A percentile compares a stretch with the other conserved stretches of the same genome.
These are phyloP conservation scores for Arctostaphylos glauca DNA, from an alignment of 148 eudicot species.

Conservation along the genomic window DNA sequence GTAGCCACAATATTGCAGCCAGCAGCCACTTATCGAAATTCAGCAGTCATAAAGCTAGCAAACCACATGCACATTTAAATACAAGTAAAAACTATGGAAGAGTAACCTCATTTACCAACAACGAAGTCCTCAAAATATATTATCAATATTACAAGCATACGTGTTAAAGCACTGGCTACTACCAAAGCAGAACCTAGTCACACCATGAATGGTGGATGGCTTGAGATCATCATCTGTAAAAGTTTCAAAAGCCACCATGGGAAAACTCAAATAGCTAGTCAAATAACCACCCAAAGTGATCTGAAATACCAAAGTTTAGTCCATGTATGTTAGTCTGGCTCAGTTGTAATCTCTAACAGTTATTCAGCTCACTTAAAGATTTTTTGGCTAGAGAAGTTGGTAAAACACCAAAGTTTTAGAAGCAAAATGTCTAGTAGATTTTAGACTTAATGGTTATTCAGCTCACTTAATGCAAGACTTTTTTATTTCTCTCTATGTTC, in stretches of 20 bases:
- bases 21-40: no score
- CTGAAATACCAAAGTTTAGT: not conserved
- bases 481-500: no score
- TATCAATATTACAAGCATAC: not conserved
- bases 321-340: no score
- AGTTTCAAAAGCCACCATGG: not conserved
- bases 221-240: not conserved
- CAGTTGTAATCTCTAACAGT: no score
- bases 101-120: not conserved
- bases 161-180: not conserved
- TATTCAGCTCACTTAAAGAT: no score
- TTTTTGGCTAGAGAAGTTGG: no score
- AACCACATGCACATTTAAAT: not conserved
- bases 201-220: not conserved
- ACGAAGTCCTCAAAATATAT: not conserved
- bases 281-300: not conserved
- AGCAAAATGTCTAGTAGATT: no score
- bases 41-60: not conserved
- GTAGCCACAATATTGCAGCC: no score
- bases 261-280: not conserved
- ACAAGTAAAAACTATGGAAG: not conserved
- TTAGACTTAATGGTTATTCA: no score
- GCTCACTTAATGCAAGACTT: no score
- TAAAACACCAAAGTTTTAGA: no score
- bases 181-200: not conserved